phyloP scores from a whole-genome alignment of 345 rosid genomes.

The Salix caprea region DNA sequence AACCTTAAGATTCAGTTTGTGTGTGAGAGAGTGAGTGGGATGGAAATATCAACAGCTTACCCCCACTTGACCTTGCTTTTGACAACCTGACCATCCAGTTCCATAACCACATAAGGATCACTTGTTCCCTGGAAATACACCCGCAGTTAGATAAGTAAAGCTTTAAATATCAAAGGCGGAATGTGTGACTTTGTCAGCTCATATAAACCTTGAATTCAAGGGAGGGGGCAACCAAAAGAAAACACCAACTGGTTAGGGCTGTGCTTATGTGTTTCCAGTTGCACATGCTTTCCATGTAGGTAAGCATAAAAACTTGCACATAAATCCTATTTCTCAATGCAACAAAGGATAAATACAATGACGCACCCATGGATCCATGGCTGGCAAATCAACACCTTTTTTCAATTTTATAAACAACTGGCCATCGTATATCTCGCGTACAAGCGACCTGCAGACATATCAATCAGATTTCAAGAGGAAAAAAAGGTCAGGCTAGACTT shows the following conservation, averaged over 20 bases:
- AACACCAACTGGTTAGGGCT: no score
- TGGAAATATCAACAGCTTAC: conserved; percentile 28
- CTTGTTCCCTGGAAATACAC: conserved; percentile 64
- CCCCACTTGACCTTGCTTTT: conserved; percentile 83
- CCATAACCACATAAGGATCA: conserved; percentile 81
- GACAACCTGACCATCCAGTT: conserved; percentile 80
- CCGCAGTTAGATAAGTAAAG: not conserved
- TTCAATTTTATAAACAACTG: conserved; percentile 72
- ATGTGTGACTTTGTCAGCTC: not conserved
- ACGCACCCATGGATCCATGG: conserved; percentile 95
- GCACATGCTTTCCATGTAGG: no score
- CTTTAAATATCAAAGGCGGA: not conserved
- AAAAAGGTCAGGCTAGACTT: not conserved
- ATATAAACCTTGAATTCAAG: no score
- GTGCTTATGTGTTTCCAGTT: no score
- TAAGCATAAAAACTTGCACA: not conserved
- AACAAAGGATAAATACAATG: not conserved
- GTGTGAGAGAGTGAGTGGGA: not conserved
- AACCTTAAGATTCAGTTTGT: not conserved
- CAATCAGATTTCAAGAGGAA: not conserved
- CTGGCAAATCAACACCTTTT: conserved; percentile 72
- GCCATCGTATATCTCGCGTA: conserved; percentile 76
- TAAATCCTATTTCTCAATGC: not conserved
- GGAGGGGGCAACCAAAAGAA: no score
- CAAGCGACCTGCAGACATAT: conserved; percentile 57